A percentile compares a stretch with the other conserved stretches of the same genome.
phyloP scores from a whole-genome alignment of 495 filamentous ascomycete species.

The Lasiosphaeria ovina region DNA sequence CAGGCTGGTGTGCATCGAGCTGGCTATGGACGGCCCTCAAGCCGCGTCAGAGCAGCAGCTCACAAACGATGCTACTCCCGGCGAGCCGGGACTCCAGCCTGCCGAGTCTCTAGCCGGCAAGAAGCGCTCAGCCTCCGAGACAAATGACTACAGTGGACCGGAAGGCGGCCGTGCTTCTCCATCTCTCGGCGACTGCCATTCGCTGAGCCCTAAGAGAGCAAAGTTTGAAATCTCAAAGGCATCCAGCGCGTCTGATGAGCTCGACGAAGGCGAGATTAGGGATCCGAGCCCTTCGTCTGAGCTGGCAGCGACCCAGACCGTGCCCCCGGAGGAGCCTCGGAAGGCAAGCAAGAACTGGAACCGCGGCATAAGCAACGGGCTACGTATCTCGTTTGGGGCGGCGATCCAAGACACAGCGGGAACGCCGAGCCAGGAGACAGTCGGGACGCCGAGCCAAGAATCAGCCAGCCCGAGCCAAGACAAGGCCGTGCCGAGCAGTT shows the following conservation, averaged over 20 bases:
- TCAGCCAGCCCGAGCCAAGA: neutral
- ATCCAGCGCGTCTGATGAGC: constrained; percentile 9
- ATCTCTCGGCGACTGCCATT: neutral
- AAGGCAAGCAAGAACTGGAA: constrained; percentile 37
- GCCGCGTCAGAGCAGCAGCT: neutral
- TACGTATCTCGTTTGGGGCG: constrained; percentile 30
- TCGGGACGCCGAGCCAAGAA: no score
- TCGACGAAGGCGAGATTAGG: constrained; percentile 39
- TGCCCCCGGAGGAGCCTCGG: neutral
- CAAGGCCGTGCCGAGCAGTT: constrained; percentile 6
- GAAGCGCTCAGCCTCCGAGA: neutral
- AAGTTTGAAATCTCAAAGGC: constrained; percentile 18
- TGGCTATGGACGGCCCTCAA: neutral
- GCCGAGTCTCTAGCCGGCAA: neutral
- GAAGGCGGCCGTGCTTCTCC: neutral
- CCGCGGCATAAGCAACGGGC: constrained; percentile 30
- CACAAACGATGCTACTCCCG: neutral
- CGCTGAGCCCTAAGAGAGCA: constrained; percentile 23
- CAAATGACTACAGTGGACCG: neutral
- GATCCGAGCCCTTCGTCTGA: constrained; percentile 23
- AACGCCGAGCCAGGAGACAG: neutral
- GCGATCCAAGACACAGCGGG: constrained; percentile 8
- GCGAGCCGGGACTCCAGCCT: neutral
- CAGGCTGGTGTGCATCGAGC: neutral
- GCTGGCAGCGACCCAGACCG: neutral